Conservation (phyloP, 108 stramenopile genomes). For the Pseudonitzschia multistriata region DNA sequence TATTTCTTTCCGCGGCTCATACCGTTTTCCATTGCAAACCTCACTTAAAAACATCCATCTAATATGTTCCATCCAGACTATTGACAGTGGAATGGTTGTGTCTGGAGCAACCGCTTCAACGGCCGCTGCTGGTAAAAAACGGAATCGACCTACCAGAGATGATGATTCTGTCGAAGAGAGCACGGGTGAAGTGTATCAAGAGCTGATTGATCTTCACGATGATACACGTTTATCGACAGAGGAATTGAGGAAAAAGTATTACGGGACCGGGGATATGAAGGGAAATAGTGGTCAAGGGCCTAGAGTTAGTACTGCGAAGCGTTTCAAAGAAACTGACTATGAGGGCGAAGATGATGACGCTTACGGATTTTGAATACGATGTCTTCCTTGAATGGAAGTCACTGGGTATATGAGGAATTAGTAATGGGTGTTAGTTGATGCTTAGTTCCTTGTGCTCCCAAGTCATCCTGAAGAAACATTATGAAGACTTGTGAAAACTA, state of each 20-base stretch:
- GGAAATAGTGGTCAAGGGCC: not conserved
- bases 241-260: conserved; percentile 52
- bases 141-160: conserved; percentile 17
- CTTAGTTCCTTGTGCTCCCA: too few relatives aligned
- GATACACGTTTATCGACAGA: conserved; percentile 60
- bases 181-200: conserved; percentile 43
- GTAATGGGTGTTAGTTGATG: not conserved
- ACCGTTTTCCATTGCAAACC: conserved; percentile 3
- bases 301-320: not conserved
- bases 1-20: conserved; percentile 17
- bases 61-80: conserved; percentile 3
- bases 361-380: conserved; percentile 22
- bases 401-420: not conserved
- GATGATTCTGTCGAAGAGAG: conserved; percentile 37
- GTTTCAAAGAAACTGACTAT: conserved; percentile 11
- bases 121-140: conserved; percentile 15
- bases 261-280: conserved; percentile 35
- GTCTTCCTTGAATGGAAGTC: not conserved
- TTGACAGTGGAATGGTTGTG: not conserved
- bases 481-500: too few relatives aligned
- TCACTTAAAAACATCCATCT: conserved; percentile 2
- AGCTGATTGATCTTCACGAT: conserved; percentile 56
- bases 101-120: conserved; percentile 6
- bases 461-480: too few relatives aligned
- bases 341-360: conserved; percentile 33